Evolutionary conservation across 1,139 yeast species (phyloP).

Genomic region (Yamadazyma songkhlaensis): DNA sequence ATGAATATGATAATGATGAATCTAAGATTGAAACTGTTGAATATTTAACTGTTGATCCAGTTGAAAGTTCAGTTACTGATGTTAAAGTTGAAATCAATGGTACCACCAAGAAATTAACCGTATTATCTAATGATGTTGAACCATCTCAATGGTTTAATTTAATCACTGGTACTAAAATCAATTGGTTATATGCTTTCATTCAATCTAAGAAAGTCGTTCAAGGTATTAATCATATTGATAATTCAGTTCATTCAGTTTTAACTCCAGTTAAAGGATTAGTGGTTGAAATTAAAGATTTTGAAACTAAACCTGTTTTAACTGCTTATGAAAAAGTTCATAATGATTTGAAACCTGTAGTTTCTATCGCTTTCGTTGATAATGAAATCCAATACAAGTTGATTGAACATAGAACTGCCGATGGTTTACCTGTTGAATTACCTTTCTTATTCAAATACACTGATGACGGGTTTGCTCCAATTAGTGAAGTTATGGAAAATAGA

Average conservation of each 20-base stretch:
- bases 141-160: constrained; percentile 69
- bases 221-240: constrained; percentile 73
- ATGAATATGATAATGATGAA: constrained; percentile 67
- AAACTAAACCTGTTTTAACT: constrained; percentile 48
- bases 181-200: constrained; percentile 92
- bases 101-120: constrained; percentile 38
- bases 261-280: constrained; percentile 66
- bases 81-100: constrained; percentile 22
- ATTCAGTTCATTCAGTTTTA: constrained; percentile 77
- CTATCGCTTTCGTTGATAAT: constrained; percentile 47
- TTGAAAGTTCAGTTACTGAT: constrained; percentile 30
- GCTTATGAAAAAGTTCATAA: constrained; percentile 75
- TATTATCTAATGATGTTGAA: constrained; percentile 45
- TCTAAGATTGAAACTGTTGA: constrained; percentile 82
- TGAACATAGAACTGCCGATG: constrained; percentile 86
- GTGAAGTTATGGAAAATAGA: constrained; percentile 87
- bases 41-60: constrained; percentile 73
- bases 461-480: constrained; percentile 92
- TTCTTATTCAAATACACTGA: constrained; percentile 79
- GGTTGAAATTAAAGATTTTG: constrained; percentile 50
- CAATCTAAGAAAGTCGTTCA: constrained; percentile 80
- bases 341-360: constrained; percentile 65
- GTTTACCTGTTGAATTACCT: constrained; percentile 68
- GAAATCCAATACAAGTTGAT: constrained; percentile 70
- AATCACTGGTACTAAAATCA: constrained; percentile 74